Evolutionary conservation across 2,329 filamentous ascomycete genomes (phyloP).

Genomic region (Ceratocystis diversiconidia): DNA sequence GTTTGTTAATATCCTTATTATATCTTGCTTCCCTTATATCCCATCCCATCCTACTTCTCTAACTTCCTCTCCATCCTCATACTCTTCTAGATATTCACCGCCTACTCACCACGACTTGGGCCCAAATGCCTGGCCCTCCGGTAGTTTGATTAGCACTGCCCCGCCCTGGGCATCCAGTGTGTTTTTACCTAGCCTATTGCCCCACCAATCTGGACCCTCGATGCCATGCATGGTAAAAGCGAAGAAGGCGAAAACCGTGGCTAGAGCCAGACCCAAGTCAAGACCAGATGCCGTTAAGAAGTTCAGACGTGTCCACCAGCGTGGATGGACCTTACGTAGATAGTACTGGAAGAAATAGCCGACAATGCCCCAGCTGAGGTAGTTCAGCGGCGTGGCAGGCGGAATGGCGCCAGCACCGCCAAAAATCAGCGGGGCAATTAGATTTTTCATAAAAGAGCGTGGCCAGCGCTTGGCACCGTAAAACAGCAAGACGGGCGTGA

Average conservation of each 20-base stretch:
- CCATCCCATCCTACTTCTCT: not conserved
- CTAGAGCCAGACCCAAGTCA: slow-evolving; percentile 53
- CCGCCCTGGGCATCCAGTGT: slow-evolving; percentile 49
- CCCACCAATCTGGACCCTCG: slow-evolving; percentile 54
- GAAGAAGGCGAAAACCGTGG: slow-evolving; percentile 56
- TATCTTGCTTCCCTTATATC: not conserved
- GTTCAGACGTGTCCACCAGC: slow-evolving; percentile 63
- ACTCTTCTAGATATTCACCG: not conserved
- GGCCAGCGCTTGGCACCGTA: slow-evolving; percentile 36
- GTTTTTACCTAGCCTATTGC: slow-evolving; percentile 41
- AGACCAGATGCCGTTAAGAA: slow-evolving; percentile 57
- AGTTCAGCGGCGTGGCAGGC: slow-evolving; percentile 58
- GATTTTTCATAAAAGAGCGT: slow-evolving; percentile 34
- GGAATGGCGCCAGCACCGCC: slow-evolving; percentile 45
- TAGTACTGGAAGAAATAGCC: slow-evolving; percentile 57
- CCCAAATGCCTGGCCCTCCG: slow-evolving; percentile 46
- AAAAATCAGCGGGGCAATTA: slow-evolving; percentile 50
- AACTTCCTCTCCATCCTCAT: not conserved
- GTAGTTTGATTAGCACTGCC: slow-evolving; percentile 41
- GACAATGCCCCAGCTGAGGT: slow-evolving; percentile 58
- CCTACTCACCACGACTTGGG: slow-evolving; percentile 36
- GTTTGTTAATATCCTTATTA: slow-evolving; percentile 11
- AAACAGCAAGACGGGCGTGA: slow-evolving; percentile 39
- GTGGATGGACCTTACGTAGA: slow-evolving; percentile 48
- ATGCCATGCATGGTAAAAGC: slow-evolving; percentile 50